A percentile compares a stretch with the other conserved stretches of the same genome.
These are phyloP conservation scores for Neoscytalidium dimidiatum DNA, from an alignment of 2,329 filamentous ascomycete species.

Conservation along the genomic window DNA sequence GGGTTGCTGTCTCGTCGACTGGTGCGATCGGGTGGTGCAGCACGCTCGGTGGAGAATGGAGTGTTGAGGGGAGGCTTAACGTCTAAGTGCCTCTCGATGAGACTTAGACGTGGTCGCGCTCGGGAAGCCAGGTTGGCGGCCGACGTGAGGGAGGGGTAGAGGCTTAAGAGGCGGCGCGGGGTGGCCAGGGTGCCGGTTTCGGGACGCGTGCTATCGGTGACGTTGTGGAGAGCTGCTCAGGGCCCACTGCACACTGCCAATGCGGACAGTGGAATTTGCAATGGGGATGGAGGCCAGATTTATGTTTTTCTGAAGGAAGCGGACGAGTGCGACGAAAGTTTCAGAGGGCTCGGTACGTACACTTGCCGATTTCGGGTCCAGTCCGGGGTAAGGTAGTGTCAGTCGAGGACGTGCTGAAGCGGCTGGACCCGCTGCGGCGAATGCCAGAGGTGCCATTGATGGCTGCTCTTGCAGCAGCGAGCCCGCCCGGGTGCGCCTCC, in stretches of 20 bases:
- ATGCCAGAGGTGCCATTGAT: neutral
- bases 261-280: slow-evolving; percentile 1
- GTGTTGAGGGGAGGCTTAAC: slow-evolving; percentile 61
- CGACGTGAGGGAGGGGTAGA: slow-evolving; percentile 30
- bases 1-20: slow-evolving; percentile 19
- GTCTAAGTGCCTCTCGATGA: slow-evolving; percentile 64
- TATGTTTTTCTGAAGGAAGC: neutral
- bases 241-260: slow-evolving; percentile 9
- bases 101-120: slow-evolving; percentile 53
- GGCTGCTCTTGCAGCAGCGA: neutral
- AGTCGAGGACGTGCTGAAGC: slow-evolving; percentile 11
- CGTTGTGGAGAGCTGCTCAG: neutral
- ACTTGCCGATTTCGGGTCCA: slow-evolving; percentile 5
- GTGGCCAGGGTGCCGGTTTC: slow-evolving; percentile 11
- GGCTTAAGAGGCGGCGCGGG: slow-evolving; percentile 14
- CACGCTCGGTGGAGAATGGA: slow-evolving; percentile 63
- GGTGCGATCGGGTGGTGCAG: slow-evolving; percentile 43
- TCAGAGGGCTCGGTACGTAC: slow-evolving; percentile 7
- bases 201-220: neutral
- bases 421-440: neutral
- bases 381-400: slow-evolving; percentile 4
- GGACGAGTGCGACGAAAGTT: neutral
- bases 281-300: neutral
- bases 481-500: neutral
- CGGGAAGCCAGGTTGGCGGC: slow-evolving; percentile 51